Percentiles rank a stretch among this genome's conserved stretches.
phyloP scores from a whole-genome alignment of 2,329 filamentous ascomycete genomes.

The Blastomyces emzantsi region DNA sequence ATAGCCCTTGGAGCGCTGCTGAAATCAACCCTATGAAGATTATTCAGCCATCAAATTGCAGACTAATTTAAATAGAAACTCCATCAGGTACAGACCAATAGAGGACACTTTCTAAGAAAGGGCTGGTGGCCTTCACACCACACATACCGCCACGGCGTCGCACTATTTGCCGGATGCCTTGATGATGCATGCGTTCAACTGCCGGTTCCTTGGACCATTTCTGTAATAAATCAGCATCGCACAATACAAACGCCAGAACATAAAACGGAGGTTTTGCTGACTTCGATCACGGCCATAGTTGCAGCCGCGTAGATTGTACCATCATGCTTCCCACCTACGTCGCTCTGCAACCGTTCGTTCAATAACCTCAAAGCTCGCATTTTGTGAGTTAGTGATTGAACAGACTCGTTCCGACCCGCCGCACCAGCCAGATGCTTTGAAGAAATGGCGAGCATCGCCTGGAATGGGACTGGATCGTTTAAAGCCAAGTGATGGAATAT shows the following conservation, averaged over 20 bases:
- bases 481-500: conserved; percentile 26
- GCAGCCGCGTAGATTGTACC: conserved; percentile 27
- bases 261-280: conserved; percentile 13
- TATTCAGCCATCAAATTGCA: not conserved
- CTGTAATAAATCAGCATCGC: conserved; percentile 14
- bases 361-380: conserved; percentile 26
- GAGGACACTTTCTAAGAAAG: conserved; percentile 26
- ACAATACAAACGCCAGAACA: not conserved
- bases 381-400: conserved; percentile 28
- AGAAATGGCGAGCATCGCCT: conserved; percentile 29
- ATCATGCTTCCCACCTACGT: conserved; percentile 21
- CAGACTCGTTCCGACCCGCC: conserved; percentile 24
- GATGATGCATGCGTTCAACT: conserved; percentile 26
- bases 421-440: conserved; percentile 27
- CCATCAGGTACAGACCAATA: conserved; percentile 22
- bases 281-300: conserved; percentile 29
- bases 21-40: conserved; percentile 24
- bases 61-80: not conserved
- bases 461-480: conserved; percentile 25
- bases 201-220: conserved; percentile 29
- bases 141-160: conserved; percentile 26
- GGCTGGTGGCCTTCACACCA: conserved; percentile 21
- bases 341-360: conserved; percentile 24
- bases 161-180: conserved; percentile 23
- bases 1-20: conserved; percentile 26